A percentile compares a stretch with the other conserved stretches of the same genome.
phyloP scores from a whole-genome alignment of 345 rosid species.

The Linum usitatissimum region DNA sequence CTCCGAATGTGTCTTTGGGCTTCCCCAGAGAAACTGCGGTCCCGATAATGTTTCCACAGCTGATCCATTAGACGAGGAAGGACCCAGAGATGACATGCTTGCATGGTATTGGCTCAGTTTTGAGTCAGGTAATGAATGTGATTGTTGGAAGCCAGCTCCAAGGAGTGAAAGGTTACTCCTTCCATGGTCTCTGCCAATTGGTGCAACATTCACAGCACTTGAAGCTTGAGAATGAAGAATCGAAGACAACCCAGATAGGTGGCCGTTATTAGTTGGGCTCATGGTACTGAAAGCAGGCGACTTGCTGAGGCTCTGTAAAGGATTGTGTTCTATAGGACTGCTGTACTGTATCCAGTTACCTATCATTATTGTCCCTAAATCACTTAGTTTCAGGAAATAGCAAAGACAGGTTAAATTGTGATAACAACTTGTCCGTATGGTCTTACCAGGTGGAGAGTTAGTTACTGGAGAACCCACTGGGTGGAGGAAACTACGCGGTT shows the following conservation, averaged over 20 bases:
- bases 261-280: conserved; percentile 38
- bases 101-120: conserved; percentile 37
- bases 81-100: conserved; percentile 33
- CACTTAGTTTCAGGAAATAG: conserved; percentile 7
- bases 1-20: conserved; percentile 53
- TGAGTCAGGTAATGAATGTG: conserved; percentile 43
- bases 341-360: conserved; percentile 47
- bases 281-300: conserved; percentile 33
- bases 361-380: conserved; percentile 16
- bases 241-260: conserved; percentile 52
- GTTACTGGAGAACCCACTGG: conserved; percentile 44
- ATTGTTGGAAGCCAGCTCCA: conserved; percentile 32
- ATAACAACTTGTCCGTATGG: neutral
- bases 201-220: conserved; percentile 17
- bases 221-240: conserved; percentile 31
- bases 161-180: conserved; percentile 28
- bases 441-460: conserved; percentile 43
- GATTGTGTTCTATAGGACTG: conserved; percentile 44
- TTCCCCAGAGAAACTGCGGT: conserved; percentile 91
- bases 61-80: conserved; percentile 39
- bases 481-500: conserved; percentile 34
- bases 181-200: conserved; percentile 39
- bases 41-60: conserved; percentile 52
- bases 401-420: neutral
- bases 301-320: conserved; percentile 31